Evolutionary conservation across 768 basidiomycete species (phyloP), one percentile per base, ranked within the genome.

Genomic region (Leccinellum luteum): DNA sequence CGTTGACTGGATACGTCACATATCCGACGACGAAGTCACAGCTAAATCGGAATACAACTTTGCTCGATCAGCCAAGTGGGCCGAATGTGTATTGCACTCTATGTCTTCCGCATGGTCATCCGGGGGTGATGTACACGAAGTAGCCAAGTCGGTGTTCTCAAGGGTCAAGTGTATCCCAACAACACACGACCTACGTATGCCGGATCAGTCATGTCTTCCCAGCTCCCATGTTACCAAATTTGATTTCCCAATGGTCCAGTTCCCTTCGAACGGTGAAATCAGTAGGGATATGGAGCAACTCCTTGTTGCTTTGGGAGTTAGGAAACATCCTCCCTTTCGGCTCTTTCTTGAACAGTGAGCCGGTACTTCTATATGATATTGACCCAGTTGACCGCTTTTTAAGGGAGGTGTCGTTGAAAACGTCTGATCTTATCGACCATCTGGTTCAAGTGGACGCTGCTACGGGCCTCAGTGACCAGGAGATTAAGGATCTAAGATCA

Each of bases 141-240:
- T n/a, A 2, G 52, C 52, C 4, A 52, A 28, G 27, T 19, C 13
- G 13, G 14, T 53, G 21, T 30, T 53, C 3, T 4, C 34, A 70
- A 6, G 59, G 62, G 12, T 64, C 80, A 5, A 65, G 1, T 82
- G 82, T 62, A 72, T 87, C 4, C 85, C 75, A 54, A 78, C 75
- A 19, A 70, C 52, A 9, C 3, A 21, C 13, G 94, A 93, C 6
- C 80, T 94, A 75, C 85, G 83, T 62, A 66, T 69, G 30, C 90
- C 94, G 0, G 70, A 73, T 3, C 82, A 92, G 56, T 74, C 88
- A 5, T 96, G 93, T 74, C 92, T 96, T 67, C 74, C 87, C 10
- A 90, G 83, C 61, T 89, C 87, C 23, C 83, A 90, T 63, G 77
- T 27, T 8, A 9, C 12, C 6, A 12, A 31, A 9, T 56, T 43